Evolutionary conservation across 2,329 filamentous ascomycete genomes (phyloP).

Genomic region (Tricladium varicosporioides): DNA sequence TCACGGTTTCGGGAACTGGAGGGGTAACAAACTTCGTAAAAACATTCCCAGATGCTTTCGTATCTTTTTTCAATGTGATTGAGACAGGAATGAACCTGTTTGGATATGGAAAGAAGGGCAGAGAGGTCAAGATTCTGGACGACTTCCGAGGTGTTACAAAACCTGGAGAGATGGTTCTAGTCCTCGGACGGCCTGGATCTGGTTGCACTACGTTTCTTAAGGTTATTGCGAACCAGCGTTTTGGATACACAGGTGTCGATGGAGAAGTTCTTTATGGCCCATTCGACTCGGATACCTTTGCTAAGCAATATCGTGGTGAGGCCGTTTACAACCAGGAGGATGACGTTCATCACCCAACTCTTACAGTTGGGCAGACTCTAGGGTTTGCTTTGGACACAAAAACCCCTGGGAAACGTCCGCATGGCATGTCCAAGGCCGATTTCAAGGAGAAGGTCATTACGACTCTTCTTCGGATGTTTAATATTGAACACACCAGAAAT

Average conservation of each 20-base stretch:
- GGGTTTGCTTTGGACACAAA: constrained; percentile 84
- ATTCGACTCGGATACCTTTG: constrained; percentile 68
- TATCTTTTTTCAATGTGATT: constrained; percentile 74
- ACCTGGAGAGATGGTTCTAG: constrained; percentile 75
- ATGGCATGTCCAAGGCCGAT: constrained; percentile 66
- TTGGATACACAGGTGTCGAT: constrained; percentile 39
- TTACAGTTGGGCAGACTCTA: constrained; percentile 85
- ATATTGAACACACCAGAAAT: constrained; percentile 82
- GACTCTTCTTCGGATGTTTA: constrained; percentile 85
- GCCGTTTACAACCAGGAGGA: constrained; percentile 85
- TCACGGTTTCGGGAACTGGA: constrained; percentile 74
- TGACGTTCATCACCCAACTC: constrained; percentile 77
- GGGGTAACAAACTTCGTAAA: constrained; percentile 67
- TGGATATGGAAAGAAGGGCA: constrained; percentile 64
- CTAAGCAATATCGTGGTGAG: constrained; percentile 72
- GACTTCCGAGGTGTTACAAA: constrained; percentile 69
- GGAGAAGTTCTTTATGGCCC: constrained; percentile 78
- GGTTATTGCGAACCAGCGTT: constrained; percentile 52
- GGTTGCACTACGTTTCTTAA: constrained; percentile 55
- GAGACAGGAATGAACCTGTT: constrained; percentile 62
- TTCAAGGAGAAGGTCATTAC: constrained; percentile 77
- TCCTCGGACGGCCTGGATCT: constrained; percentile 35
- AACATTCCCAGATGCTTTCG: constrained; percentile 71
- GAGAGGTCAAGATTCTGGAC: constrained; percentile 71
- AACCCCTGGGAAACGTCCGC: constrained; percentile 75